Evolutionary conservation across 1,284 basidiomycete genomes (phyloP).

Genomic region (Rhizopogon parksii): DNA sequence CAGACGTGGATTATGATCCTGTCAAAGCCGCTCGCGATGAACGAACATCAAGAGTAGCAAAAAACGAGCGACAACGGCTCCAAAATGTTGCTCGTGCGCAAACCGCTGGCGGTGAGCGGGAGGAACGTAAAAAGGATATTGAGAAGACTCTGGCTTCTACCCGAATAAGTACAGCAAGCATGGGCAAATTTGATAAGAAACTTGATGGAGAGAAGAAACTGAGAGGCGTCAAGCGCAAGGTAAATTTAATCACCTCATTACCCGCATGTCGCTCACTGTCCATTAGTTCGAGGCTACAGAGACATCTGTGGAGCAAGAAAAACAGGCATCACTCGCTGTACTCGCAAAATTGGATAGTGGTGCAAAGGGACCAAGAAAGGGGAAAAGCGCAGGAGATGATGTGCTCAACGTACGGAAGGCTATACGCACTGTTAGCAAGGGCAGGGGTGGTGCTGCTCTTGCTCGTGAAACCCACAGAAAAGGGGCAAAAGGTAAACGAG

Average conservation of each 20-base stretch:
- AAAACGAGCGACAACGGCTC: constrained; percentile 80
- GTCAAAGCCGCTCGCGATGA: constrained; percentile 67
- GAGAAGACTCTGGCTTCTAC: constrained; percentile 74
- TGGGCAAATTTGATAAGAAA: constrained; percentile 88
- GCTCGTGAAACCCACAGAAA: constrained; percentile 31
- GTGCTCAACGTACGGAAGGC: constrained; percentile 85
- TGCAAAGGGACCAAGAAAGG: constrained; percentile 52
- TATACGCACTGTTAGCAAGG: constrained; percentile 68
- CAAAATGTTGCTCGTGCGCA: constrained; percentile 71
- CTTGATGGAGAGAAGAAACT: constrained; percentile 88
- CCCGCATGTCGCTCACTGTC: constrained; percentile 2
- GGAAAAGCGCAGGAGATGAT: constrained; percentile 40
- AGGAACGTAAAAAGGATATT: constrained; percentile 66
- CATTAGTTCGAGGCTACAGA: constrained; percentile 78
- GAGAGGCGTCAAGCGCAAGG: constrained; percentile 90
- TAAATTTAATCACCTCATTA: constrained; percentile 28
- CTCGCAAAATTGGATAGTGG: constrained; percentile 73
- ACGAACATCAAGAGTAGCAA: constrained; percentile 74
- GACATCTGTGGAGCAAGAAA: constrained; percentile 59
- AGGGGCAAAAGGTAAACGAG: constrained; percentile 17
- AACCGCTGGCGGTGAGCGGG: constrained; percentile 28
- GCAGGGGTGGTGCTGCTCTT: constrained; percentile 55
- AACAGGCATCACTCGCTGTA: constrained; percentile 66
- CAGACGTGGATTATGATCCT: constrained; percentile 76
- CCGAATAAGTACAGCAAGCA: constrained; percentile 83